Percentiles rank a stretch among this genome's conserved stretches.
phyloP scores from a whole-genome alignment of 192 early-diverging fungal genomes.

The Backusella luteola region DNA sequence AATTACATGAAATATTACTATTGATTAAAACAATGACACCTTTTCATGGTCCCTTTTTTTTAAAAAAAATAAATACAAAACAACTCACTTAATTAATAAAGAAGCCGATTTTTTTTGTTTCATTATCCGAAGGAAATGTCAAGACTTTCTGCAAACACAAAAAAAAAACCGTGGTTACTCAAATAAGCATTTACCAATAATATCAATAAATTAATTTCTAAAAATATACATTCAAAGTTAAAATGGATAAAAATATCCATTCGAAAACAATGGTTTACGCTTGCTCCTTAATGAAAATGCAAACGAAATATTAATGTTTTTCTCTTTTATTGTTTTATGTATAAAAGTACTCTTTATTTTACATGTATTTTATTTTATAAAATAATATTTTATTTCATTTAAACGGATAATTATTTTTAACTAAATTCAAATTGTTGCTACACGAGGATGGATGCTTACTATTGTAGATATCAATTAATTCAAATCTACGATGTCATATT shows the following conservation, averaged over 20 bases:
- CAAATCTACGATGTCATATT: not conserved
- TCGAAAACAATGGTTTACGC: not conserved
- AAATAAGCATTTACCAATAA: conserved; percentile 4
- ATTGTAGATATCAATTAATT: not conserved
- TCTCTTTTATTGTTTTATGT: not conserved
- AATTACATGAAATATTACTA: not conserved
- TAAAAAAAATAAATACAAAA: not conserved
- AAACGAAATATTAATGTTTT: not conserved
- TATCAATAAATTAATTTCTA: not conserved
- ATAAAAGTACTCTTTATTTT: not conserved
- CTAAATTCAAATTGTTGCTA: not conserved
- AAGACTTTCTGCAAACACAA: not conserved
- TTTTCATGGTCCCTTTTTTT: not conserved
- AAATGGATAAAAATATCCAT: conserved; percentile 1
- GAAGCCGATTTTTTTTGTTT: not conserved
- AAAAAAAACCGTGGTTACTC: not conserved
- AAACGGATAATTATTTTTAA: conserved; percentile 5
- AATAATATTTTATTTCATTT: not conserved
- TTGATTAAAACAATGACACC: not conserved
- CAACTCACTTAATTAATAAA: not conserved
- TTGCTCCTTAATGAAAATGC: not conserved
- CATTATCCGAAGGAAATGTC: not conserved
- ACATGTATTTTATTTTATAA: not conserved
- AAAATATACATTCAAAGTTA: conserved; percentile 4
- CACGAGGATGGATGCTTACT: not conserved